A percentile compares a stretch with the other conserved stretches of the same genome.
Conservation (phyloP, 2,329 filamentous ascomycete species). For the Hypoxylon sp. region DNA sequence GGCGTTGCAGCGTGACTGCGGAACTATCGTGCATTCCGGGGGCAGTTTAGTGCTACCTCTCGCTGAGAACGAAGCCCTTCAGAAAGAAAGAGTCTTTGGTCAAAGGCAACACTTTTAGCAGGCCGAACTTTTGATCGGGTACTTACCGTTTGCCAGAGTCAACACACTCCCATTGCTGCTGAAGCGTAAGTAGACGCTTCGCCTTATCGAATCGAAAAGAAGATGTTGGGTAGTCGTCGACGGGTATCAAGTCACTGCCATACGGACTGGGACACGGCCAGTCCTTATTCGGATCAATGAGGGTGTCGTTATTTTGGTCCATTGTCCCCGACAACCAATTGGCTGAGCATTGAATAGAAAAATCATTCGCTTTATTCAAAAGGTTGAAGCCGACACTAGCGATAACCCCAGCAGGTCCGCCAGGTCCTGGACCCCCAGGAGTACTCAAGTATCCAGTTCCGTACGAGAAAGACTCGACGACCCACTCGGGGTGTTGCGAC, state of each 20-base stretch:
- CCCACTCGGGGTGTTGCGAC: conserved; percentile 14
- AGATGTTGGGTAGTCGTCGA: conserved; percentile 17
- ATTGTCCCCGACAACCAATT: conserved; percentile 3
- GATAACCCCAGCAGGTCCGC: background rate
- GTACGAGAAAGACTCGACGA: conserved; percentile 20
- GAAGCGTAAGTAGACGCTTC: conserved; percentile 12
- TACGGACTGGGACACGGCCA: conserved; percentile 12
- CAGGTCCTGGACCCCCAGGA: conserved; percentile 2
- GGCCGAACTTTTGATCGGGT: background rate
- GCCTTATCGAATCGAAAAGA: conserved; percentile 26
- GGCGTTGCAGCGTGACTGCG: background rate
- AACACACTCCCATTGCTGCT: conserved; percentile 14
- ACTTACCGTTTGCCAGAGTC: conserved; percentile 4
- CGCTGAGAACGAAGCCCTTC: background rate
- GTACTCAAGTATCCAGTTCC: background rate
- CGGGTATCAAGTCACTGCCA: conserved; percentile 10
- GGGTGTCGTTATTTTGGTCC: conserved; percentile 10
- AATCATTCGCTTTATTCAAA: conserved; percentile 18
- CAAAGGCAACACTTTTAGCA: background rate
- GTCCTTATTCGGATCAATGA: conserved; percentile 19
- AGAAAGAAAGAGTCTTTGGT: background rate
- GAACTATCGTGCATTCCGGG: background rate
- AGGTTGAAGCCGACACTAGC: conserved; percentile 9
- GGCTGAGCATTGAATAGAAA: conserved; percentile 8
- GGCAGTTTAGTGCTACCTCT: background rate